Evolutionary conservation across 1,284 basidiomycete genomes (phyloP), one percentile per base, ranked within the genome.

Genomic region (Flammula alnicola): DNA sequence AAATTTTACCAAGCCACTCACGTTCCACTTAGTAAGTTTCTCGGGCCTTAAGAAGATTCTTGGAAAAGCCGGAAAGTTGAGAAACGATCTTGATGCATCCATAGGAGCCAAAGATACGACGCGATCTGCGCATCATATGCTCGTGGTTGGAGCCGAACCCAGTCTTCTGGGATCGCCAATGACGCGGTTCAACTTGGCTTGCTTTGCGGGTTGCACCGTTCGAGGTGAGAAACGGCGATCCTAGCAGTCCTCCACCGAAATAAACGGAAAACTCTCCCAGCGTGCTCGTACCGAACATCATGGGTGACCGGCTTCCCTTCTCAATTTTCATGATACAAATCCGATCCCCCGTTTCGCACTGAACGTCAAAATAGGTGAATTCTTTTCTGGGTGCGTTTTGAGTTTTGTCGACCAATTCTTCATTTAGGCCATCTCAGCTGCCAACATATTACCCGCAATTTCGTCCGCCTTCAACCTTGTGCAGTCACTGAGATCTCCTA

Each of bases 391-490:
- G 22, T 41, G 12, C 39, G 27, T 36, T 42, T 42, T 43, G 32
- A 33, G 23, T 49, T 43, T 31, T 43, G 14, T 42, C 40, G n/a
- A 19, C 16, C 31, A 30, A 42, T 33, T 38, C 36, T 38, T 42
- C 17, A 48, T 49, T 43, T 48, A 47, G 43, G 39, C 43, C 25
- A 52, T 52, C 35, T 38, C 37, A 42, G 31, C n/a, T n/a, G n/a
- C n/a, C 51, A 39, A 51, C 49, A 49, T 51, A 55, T 51, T 47
- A 43, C 25, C 45, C 44, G 50, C 17, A 54, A 53, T 52, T 46
- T 56, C 52, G 43, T 60, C 54, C 50, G 48, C 46, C 44, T n/a
- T n/a, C n/a, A n/a, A n/a, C n/a, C n/a, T 45, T 42, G 35, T 51
- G 39, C 48, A 51, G 45, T 44, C 33, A 39, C 52, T 44, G 37